Conservation (phyloP, 768 basidiomycete species). For the Cystobasidium onofrii region DNA sequence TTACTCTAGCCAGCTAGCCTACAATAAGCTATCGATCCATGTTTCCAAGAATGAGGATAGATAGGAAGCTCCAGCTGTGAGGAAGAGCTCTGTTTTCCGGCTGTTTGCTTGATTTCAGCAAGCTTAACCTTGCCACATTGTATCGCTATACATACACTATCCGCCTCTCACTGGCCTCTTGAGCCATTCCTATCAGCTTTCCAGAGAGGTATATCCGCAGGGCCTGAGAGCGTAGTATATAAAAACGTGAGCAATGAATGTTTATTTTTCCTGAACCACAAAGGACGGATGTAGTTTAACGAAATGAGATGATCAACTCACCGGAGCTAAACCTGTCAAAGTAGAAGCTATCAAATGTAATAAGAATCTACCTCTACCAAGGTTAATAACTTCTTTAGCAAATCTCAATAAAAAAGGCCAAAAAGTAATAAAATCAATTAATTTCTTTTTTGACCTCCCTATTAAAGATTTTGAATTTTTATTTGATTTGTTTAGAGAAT, state of each 20-base stretch:
- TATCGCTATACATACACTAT: conserved; percentile 7
- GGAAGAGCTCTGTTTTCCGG: conserved; percentile 1
- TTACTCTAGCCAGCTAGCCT: too few relatives aligned
- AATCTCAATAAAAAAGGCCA: conserved; percentile 16
- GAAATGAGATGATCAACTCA: background rate
- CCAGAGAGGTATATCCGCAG: conserved; percentile 15
- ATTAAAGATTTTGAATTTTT: background rate
- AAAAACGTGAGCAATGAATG: too few relatives aligned
- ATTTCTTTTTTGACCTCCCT: background rate
- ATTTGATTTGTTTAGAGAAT: background rate
- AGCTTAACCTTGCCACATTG: too few relatives aligned
- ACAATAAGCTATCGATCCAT: conserved; percentile 21
- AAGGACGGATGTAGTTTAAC: too few relatives aligned
- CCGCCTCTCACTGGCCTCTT: background rate
- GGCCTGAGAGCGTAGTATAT: background rate
- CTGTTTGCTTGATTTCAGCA: background rate
- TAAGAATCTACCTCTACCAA: conserved; percentile 7
- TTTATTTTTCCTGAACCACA: too few relatives aligned
- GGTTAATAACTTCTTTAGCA: conserved; percentile 11
- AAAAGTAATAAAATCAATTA: conserved; percentile 11
- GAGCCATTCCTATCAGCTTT: conserved; percentile 6
- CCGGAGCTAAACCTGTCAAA: conserved; percentile 8
- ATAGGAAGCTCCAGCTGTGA: conserved; percentile 5
- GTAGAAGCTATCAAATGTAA: conserved; percentile 18
- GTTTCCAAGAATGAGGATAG: conserved; percentile 17